Evolutionary conservation across 202 grass and related monocot genomes (phyloP).

Genomic region (Carex arenaria): DNA sequence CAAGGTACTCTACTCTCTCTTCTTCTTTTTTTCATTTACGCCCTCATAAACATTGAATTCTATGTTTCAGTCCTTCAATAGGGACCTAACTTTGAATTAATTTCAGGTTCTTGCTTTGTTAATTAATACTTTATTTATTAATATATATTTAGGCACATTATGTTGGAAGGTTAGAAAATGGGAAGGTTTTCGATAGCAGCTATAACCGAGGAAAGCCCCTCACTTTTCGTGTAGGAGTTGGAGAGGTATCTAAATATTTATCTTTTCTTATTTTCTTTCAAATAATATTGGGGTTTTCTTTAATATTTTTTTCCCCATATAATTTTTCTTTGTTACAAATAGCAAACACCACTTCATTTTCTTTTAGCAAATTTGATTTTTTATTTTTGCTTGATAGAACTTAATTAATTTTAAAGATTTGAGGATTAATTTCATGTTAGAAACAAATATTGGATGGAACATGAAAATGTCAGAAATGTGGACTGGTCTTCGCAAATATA

Average conservation of each 20-base stretch:
- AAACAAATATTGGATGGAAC: neutral
- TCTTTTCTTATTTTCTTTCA: neutral
- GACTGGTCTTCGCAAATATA: neutral
- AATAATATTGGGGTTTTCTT: neutral
- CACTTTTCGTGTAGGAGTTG: conserved; percentile 66
- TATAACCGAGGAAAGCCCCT: conserved; percentile 68
- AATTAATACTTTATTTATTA: neutral
- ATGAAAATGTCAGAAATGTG: neutral
- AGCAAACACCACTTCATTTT: neutral
- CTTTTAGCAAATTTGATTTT: neutral
- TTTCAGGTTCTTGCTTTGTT: neutral
- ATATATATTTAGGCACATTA: conserved; percentile 56
- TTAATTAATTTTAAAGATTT: neutral
- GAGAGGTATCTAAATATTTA: conserved; percentile 44
- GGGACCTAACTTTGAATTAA: too few relatives aligned
- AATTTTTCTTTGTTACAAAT: too few relatives aligned
- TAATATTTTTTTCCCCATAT: neutral
- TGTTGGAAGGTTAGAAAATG: conserved; percentile 76
- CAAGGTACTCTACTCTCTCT: conserved; percentile 38
- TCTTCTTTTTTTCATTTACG: neutral
- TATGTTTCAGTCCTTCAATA: too few relatives aligned
- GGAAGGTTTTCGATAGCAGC: conserved; percentile 93
- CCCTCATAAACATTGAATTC: neutral
- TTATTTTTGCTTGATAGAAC: neutral
- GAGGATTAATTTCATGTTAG: neutral